Conservation (phyloP, 805 yeast genomes). For the Candida insectorum region DNA sequence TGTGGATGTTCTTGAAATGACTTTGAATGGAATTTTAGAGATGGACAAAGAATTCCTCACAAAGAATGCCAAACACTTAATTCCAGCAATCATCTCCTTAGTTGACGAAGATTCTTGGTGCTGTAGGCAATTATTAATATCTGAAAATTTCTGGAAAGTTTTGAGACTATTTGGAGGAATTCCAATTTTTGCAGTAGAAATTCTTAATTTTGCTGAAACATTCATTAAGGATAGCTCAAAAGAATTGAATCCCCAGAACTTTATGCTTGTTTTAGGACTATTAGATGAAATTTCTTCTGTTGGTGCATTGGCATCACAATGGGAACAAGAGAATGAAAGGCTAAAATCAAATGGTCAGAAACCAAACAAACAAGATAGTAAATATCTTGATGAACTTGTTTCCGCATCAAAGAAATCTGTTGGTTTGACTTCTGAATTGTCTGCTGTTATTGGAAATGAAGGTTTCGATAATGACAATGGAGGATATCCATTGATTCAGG, state of each 20-base stretch:
- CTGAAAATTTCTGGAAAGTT: constrained; percentile 52
- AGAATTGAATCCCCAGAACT: constrained; percentile 47
- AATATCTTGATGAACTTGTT: constrained; percentile 52
- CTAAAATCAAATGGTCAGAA: too few relatives aligned
- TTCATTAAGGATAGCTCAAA: constrained; percentile 30
- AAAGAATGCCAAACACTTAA: constrained; percentile 43
- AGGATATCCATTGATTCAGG: constrained; percentile 67
- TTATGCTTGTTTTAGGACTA: constrained; percentile 64
- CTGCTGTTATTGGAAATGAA: constrained; percentile 30
- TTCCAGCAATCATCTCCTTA: constrained; percentile 49
- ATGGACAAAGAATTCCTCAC: constrained; percentile 42
- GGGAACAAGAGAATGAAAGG: constrained; percentile 61
- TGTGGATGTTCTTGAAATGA: background rate
- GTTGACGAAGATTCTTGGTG: constrained; percentile 45
- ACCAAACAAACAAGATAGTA: constrained; percentile 28
- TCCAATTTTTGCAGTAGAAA: constrained; percentile 36
- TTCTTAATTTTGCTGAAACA: constrained; percentile 47
- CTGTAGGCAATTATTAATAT: constrained; percentile 28
- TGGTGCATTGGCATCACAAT: constrained; percentile 75
- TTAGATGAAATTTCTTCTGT: constrained; percentile 77
- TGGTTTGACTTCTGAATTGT: constrained; percentile 52
- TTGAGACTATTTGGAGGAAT: constrained; percentile 47
- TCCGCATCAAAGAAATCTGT: constrained; percentile 60
- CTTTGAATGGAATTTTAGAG: constrained; percentile 1
- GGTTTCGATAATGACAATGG: constrained; percentile 30